phyloP scores from a whole-genome alignment of 2,329 filamentous ascomycete genomes.

The Diaporthe sp. region DNA sequence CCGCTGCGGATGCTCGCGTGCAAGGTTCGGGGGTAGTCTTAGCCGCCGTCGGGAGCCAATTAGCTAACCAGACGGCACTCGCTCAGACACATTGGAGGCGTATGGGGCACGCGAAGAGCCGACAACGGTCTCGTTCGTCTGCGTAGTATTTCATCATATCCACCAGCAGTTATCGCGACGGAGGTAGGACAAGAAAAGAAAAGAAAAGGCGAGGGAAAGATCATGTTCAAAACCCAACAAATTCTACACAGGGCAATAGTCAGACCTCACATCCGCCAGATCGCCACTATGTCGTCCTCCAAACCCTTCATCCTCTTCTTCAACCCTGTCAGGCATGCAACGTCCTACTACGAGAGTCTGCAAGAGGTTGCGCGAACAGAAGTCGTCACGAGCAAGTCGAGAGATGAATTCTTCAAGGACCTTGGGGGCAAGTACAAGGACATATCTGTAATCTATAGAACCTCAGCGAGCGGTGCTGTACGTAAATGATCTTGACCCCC shows the following conservation, averaged over 20 bases:
- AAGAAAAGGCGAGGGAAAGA: background rate
- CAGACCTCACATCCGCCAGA: background rate
- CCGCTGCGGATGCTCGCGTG: no score
- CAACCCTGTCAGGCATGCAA: background rate
- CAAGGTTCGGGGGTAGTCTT: background rate
- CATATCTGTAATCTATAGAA: conserved; percentile 9
- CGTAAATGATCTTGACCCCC: background rate
- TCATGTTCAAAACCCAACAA: background rate
- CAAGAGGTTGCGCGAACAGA: conserved; percentile 8
- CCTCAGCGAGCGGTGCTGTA: conserved; percentile 5
- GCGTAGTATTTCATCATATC: background rate
- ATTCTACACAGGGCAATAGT: background rate
- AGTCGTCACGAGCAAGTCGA: background rate
- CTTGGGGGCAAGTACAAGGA: conserved; percentile 3
- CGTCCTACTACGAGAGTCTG: background rate
- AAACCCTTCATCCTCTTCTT: conserved; percentile 6
- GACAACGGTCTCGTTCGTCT: background rate
- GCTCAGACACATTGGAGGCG: background rate
- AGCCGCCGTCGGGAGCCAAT: background rate
- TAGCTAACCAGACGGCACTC: background rate
- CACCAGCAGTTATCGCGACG: no score
- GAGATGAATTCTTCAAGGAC: background rate
- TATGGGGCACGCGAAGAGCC: background rate
- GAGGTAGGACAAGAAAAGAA: background rate
- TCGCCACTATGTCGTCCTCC: background rate